phyloP scores from a whole-genome alignment of 2,329 filamentous ascomycete species.

The Colletotrichum graminicola region DNA sequence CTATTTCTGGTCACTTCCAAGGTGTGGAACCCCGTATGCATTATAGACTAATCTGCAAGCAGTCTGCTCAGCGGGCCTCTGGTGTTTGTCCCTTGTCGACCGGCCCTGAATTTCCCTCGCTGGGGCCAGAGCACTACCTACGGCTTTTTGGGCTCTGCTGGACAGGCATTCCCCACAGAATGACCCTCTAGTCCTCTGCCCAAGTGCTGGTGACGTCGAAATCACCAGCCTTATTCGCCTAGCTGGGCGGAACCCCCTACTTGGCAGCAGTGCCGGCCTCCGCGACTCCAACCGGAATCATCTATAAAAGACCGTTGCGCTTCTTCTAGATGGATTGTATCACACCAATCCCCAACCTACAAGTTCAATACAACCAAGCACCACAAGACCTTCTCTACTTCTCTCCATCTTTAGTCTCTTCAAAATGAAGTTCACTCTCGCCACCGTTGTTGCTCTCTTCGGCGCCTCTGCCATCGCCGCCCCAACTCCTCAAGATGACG shows the following conservation, averaged over 20 bases:
- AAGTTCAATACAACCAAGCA: too few relatives aligned
- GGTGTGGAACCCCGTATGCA: background rate
- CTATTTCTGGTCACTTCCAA: background rate
- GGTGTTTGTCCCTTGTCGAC: constrained; percentile 2
- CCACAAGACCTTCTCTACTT: background rate
- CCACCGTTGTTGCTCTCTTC: constrained; percentile 43
- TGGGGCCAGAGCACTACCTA: background rate
- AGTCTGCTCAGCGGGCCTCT: background rate
- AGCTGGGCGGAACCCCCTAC: constrained; percentile 9
- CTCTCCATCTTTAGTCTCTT: background rate
- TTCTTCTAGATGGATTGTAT: background rate
- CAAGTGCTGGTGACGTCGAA: constrained; percentile 34
- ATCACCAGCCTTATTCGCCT: constrained; percentile 22
- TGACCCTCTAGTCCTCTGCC: constrained; percentile 10
- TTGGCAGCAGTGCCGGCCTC: constrained; percentile 14
- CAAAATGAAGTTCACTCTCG: constrained; percentile 46
- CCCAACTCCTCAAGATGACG: constrained; percentile 26
- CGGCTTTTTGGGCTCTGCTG: constrained; percentile 10
- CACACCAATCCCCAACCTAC: background rate
- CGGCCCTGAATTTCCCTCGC: background rate
- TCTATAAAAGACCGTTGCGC: background rate
- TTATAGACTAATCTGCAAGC: background rate
- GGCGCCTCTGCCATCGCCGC: constrained; percentile 43
- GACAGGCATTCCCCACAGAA: constrained; percentile 35
- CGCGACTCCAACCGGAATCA: background rate